Evolutionary conservation across 2,329 filamentous ascomycete genomes (phyloP), one percentile per base, ranked within the genome.

Genomic region (Botrytis pseudocinerea): DNA sequence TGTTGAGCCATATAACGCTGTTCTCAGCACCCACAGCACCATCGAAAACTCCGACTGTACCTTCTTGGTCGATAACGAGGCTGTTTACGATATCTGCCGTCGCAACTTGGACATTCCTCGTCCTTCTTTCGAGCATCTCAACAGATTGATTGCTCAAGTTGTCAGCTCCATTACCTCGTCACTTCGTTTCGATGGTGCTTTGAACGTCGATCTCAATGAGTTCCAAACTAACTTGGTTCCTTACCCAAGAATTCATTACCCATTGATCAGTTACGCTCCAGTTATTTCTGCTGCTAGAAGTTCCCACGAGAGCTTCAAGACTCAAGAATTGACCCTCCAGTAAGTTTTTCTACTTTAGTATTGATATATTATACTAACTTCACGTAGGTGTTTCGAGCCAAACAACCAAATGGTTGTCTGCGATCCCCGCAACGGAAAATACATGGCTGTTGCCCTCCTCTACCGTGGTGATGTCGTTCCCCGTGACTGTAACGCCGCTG

Each of bases 191-290:
- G 89, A 91, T 78, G 89, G 89, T 78, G 88, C 88, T 64, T 85
- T 91, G 79, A 91, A 91, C 76, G 89, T 91, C 79, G 89, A 91
- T 81, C 81, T 91, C 79, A 89, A 89, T 80, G 89, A 91, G 80
- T 91, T 91, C 84, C 89, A 91, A 83, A 91, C 89, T 77, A 91
- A 91, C 82, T 82, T 91, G 82, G 89, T 91, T 70, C 89, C 89
- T 10, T 91, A 89, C 82, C 89, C 89, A 38, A 86, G 89, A 80
- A 91, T 91, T 77, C 89, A 91, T 81, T 91, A 90, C 80, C 89
- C 89, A 61, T 82, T 91, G 76, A 90, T 91, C 82, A 87, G 85
- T 78, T 91, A 90, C 78, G 88, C 89, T 2, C 89, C 89, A 2
- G 88, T 91, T 71, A 85, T 91, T 74, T 88, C 87, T 48, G 86